phyloP scores from a whole-genome alignment of 257 asterid species.

The Avicennia marina region DNA sequence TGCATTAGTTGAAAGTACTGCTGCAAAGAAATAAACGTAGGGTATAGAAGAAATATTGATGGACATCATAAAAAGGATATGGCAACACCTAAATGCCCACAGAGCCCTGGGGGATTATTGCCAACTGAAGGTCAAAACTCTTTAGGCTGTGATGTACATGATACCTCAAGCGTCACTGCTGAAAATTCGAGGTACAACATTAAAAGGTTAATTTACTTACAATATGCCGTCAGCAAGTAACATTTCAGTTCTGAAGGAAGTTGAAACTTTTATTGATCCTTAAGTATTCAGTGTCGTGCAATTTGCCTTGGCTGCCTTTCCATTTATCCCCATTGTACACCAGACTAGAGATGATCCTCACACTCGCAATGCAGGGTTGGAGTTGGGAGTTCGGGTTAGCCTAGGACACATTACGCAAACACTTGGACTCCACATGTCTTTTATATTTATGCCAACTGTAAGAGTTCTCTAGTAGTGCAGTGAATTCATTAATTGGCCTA shows the following conservation, averaged over 20 bases:
- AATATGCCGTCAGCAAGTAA: constrained; percentile 58
- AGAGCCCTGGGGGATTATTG: not conserved
- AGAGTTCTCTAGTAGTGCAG: constrained; percentile 9
- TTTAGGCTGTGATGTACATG: not conserved
- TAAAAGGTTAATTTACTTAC: not conserved
- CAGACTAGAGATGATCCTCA: constrained; percentile 45
- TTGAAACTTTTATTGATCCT: constrained; percentile 67
- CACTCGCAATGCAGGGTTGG: constrained; percentile 66
- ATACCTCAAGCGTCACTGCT: constrained; percentile 1
- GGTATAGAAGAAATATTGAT: too few species aligned
- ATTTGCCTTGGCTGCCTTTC: constrained; percentile 56
- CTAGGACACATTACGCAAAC: constrained; percentile 77
- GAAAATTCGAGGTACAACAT: not conserved
- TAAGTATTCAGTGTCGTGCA: constrained; percentile 66
- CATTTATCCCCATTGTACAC: constrained; percentile 52
- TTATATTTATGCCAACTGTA: constrained; percentile 74
- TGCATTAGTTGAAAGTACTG: too few species aligned
- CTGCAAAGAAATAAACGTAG: too few species aligned
- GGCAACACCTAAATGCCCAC: not conserved
- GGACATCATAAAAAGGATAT: not conserved
- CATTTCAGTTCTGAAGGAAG: constrained; percentile 76
- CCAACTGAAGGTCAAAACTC: too few species aligned
- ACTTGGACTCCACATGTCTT: constrained; percentile 72
- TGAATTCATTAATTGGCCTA: not conserved
- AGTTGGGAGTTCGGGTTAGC: constrained; percentile 77